These are phyloP conservation scores for Alternaria consortialis DNA, from an alignment of 2,329 filamentous ascomycete genomes.

Conservation along the genomic window DNA sequence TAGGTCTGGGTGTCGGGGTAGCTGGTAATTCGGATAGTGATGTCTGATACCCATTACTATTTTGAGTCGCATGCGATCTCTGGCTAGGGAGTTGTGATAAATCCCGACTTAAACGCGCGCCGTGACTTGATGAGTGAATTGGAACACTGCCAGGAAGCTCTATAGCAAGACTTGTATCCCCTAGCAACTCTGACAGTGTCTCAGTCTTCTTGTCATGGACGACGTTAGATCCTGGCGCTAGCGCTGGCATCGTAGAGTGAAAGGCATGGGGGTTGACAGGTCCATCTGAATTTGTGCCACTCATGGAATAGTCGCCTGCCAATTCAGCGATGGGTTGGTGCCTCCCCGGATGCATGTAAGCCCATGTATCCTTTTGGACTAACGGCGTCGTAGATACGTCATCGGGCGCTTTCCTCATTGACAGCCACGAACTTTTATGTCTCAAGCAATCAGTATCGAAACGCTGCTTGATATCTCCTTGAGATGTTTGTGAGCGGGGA, in stretches of 20 bases:
- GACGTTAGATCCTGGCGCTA: background rate
- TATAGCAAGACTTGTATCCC: conserved; percentile 16
- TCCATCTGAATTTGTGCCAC: conserved; percentile 29
- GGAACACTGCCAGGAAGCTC: conserved; percentile 19
- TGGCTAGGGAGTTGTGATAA: background rate
- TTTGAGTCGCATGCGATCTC: background rate
- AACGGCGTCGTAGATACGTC: background rate
- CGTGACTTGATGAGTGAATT: conserved; percentile 4
- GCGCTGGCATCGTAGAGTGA: background rate
- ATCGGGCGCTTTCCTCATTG: background rate
- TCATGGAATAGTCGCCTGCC: conserved; percentile 20
- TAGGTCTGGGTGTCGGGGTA: conserved; percentile 13
- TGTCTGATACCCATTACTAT: background rate
- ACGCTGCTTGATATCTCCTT: background rate
- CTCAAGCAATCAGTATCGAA: background rate
- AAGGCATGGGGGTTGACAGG: conserved; percentile 31
- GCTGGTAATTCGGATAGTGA: conserved; percentile 7
- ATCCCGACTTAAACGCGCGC: background rate
- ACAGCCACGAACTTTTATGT: background rate
- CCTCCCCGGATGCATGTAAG: background rate
- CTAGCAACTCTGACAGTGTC: conserved; percentile 17
- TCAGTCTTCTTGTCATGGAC: background rate
- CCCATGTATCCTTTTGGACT: background rate
- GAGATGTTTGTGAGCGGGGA: background rate
- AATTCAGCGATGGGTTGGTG: conserved; percentile 15